phyloP scores from a whole-genome alignment of 768 basidiomycete genomes.

The Rubroboletus pulcherrimus region DNA sequence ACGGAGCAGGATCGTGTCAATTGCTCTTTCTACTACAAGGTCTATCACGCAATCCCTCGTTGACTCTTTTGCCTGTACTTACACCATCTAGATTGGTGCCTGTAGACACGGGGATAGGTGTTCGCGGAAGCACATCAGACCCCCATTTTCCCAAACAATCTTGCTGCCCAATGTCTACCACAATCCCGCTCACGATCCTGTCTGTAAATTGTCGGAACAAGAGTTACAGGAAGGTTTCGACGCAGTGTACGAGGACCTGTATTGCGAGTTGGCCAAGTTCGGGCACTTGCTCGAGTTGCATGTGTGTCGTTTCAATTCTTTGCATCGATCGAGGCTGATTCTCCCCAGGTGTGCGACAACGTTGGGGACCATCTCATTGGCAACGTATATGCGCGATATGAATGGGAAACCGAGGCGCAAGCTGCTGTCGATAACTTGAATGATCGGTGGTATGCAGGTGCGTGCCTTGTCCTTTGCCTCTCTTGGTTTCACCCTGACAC shows the following conservation, averaged over 20 bases:
- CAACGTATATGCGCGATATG: slow-evolving; percentile 96
- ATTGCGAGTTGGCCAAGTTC: slow-evolving; percentile 91
- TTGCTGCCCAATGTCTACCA: slow-evolving; percentile 97
- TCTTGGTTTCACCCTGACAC: slow-evolving; percentile 3
- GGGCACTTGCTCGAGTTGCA: slow-evolving; percentile 95
- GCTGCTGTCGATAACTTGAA: slow-evolving; percentile 90
- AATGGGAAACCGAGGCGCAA: slow-evolving; percentile 98
- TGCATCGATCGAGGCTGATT: not conserved
- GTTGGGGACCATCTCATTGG: slow-evolving; percentile 99
- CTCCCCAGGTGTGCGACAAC: slow-evolving; percentile 85
- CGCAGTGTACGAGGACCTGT: slow-evolving; percentile 92
- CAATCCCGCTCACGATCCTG: slow-evolving; percentile 92
- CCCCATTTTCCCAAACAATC: slow-evolving; percentile 96
- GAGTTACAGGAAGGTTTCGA: slow-evolving; percentile 91
- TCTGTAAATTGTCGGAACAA: slow-evolving; percentile 82
- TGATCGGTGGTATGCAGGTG: slow-evolving; percentile 98
- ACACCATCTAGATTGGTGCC: slow-evolving; percentile 76
- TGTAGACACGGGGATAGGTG: slow-evolving; percentile 98
- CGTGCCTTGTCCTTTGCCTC: not conserved
- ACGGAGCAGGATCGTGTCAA: slow-evolving; percentile 96
- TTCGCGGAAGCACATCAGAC: slow-evolving; percentile 97
- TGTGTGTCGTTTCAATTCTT: slow-evolving; percentile 42
- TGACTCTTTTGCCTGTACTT: not conserved
- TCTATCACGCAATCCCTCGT: slow-evolving; percentile 30
- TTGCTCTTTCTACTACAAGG: slow-evolving; percentile 98